A percentile compares a stretch with the other conserved stretches of the same genome.
Conservation (phyloP, 169 alveolate genomes). For the Cryptosporidium meleagridis region DNA sequence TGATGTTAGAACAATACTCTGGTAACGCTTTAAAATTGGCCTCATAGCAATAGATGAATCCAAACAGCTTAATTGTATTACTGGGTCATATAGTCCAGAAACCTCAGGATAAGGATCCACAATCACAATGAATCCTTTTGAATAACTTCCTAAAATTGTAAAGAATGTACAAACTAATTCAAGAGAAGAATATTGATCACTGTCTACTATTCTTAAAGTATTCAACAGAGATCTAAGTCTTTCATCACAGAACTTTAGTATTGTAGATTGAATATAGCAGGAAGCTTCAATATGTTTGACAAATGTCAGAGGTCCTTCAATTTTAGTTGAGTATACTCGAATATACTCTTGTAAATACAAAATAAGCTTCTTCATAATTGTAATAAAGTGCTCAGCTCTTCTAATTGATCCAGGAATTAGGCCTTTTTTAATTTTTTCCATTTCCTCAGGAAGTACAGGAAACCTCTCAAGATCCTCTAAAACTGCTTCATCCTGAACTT, state of each 20-base stretch:
- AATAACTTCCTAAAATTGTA: conserved; percentile 92
- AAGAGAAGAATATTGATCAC: conserved; percentile 80
- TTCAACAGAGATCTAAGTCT: conserved; percentile 81
- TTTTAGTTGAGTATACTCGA: conserved; percentile 85
- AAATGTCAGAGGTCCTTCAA: conserved; percentile 94
- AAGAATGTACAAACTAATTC: conserved; percentile 92
- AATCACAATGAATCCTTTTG: conserved; percentile 94
- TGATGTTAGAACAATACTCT: conserved; percentile 94
- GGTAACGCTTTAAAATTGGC: conserved; percentile 90
- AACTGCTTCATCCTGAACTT: conserved; percentile 77
- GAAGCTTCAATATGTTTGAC: conserved; percentile 84
- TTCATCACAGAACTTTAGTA: conserved; percentile 86
- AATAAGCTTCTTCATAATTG: conserved; percentile 89
- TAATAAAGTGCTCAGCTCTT: conserved; percentile 93
- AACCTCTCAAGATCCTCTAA: conserved; percentile 80
- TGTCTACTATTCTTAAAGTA: conserved; percentile 81
- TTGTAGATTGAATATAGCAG: conserved; percentile 83
- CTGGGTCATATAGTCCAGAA: conserved; percentile 92
- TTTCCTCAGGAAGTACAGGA: conserved; percentile 88
- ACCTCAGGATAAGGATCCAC: conserved; percentile 97
- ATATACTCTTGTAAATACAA: conserved; percentile 90
- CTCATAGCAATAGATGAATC: conserved; percentile 97
- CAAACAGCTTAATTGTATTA: conserved; percentile 93
- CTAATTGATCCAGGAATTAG: conserved; percentile 93
- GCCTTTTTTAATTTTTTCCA: conserved; percentile 77